Percentiles rank a stretch among this genome's conserved stretches.
Conservation (phyloP, 2,329 filamentous ascomycete species). For the Zasmidium citrigriseum region DNA sequence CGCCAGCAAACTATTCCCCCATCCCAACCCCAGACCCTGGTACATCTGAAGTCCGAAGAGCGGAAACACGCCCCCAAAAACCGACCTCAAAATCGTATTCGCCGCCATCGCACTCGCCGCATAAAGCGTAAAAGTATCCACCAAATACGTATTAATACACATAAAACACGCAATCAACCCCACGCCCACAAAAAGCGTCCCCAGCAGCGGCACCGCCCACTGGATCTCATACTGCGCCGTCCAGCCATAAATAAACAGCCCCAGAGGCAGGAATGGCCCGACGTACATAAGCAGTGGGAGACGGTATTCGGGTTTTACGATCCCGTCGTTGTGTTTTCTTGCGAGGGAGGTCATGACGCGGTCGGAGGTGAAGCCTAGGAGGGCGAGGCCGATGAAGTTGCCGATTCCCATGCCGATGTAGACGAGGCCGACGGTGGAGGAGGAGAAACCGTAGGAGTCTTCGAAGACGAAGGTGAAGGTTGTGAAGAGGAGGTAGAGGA, state of each 20-base stretch:
- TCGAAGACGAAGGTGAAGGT: slow-evolving; percentile 26
- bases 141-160: slow-evolving; percentile 57
- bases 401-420: slow-evolving; percentile 25
- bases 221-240: slow-evolving; percentile 19
- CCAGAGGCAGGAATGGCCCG: slow-evolving; percentile 19
- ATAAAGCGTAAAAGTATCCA: slow-evolving; percentile 62
- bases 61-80: slow-evolving; percentile 61
- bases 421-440: slow-evolving; percentile 26
- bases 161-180: slow-evolving; percentile 31
- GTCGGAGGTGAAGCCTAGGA: slow-evolving; percentile 16
- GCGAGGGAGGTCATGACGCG: slow-evolving; percentile 13
- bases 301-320: slow-evolving; percentile 22
- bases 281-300: slow-evolving; percentile 21
- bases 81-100: slow-evolving; percentile 59
- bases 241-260: slow-evolving; percentile 28
- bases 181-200: slow-evolving; percentile 29
- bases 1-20: slow-evolving; percentile 58
- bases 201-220: slow-evolving; percentile 29
- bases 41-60: slow-evolving; percentile 62
- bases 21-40: slow-evolving; percentile 57
- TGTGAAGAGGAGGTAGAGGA: slow-evolving; percentile 31
- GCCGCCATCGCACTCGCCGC: slow-evolving; percentile 67
- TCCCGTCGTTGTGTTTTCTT: slow-evolving; percentile 9
- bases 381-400: slow-evolving; percentile 20
- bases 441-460: slow-evolving; percentile 23